Evolutionary conservation across 2,329 filamentous ascomycete genomes (phyloP).

Genomic region (Diaporthe longicolla): DNA sequence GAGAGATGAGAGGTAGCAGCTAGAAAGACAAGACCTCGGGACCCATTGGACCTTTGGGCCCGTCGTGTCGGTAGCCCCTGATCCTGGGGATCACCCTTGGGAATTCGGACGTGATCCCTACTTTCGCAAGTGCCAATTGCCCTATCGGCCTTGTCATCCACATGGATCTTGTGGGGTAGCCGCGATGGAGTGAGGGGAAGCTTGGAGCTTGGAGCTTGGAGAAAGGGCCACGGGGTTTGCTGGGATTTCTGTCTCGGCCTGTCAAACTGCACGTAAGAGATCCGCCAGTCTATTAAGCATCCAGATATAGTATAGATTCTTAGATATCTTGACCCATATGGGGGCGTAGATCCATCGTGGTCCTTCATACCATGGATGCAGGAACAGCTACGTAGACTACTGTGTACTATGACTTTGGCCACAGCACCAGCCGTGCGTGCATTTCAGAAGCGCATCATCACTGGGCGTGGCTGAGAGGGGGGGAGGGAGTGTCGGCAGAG

Average conservation of each 20-base stretch:
- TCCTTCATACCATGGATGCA: neutral
- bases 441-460: neutral
- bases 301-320: neutral
- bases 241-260: constrained; percentile 11
- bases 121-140: neutral
- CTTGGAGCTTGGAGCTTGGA: constrained; percentile 23
- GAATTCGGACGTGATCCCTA: constrained; percentile 13
- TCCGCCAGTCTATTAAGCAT: constrained; percentile 21
- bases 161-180: constrained; percentile 34
- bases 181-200: constrained; percentile 26
- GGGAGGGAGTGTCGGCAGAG: neutral
- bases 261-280: constrained; percentile 15
- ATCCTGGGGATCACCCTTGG: constrained; percentile 24
- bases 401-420: neutral
- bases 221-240: constrained; percentile 19
- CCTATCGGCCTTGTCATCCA: constrained; percentile 6
- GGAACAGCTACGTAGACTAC: neutral
- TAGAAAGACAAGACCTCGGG: constrained; percentile 18
- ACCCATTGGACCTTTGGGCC: constrained; percentile 20
- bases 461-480: neutral
- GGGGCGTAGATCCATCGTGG: neutral
- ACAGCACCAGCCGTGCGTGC: neutral
- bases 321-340: neutral
- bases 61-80: constrained; percentile 32
- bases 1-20: neutral